Conservation (phyloP, 257 asterid species). For the Petrea volubilis region DNA sequence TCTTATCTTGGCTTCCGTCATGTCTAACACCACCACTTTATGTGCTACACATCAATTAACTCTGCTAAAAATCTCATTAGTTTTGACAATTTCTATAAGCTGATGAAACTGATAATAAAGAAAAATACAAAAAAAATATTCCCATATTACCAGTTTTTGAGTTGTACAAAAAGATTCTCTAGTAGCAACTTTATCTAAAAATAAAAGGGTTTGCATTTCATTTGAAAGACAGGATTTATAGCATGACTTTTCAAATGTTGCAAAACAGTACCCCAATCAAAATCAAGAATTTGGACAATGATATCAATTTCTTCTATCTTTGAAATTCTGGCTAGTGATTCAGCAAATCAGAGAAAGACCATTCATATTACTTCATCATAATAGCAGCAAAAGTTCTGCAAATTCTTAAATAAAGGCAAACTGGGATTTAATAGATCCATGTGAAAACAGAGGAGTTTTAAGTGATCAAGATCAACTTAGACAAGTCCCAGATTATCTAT, state of each 20-base stretch:
- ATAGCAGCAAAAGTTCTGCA: not conserved
- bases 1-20: not conserved
- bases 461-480: slow-evolving; percentile 16
- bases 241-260: not conserved
- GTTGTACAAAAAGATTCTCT: not conserved
- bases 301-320: not conserved
- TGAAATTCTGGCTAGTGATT: not conserved
- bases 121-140: not conserved
- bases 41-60: slow-evolving; percentile 3
- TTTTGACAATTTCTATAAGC: not conserved
- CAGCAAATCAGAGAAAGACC: slow-evolving; percentile 2
- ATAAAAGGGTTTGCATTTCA: not conserved
- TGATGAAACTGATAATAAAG: not conserved
- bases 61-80: not conserved
- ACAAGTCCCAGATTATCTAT: not conserved
- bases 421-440: slow-evolving; percentile 27
- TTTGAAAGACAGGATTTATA: not conserved
- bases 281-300: not conserved
- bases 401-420: slow-evolving; percentile 6
- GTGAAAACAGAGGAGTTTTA: not conserved
- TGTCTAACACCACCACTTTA: not conserved
- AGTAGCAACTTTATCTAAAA: not conserved
- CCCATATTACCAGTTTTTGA: not conserved
- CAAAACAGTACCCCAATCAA: not conserved
- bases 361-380: not conserved